These are phyloP conservation scores for Trypanosoma avium DNA, from an alignment of 208 protist species.

Conservation along the genomic window DNA sequence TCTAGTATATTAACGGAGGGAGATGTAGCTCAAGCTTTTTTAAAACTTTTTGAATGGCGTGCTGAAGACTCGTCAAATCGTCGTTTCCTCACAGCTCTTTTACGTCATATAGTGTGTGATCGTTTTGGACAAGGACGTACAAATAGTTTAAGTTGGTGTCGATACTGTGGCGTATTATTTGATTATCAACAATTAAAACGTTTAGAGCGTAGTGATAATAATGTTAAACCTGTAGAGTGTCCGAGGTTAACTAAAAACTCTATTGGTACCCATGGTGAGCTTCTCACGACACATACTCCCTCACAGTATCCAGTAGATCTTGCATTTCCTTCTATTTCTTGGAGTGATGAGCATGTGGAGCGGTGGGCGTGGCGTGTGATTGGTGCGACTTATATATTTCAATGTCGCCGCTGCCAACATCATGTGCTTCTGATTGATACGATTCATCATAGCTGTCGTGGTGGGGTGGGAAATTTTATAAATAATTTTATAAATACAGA, in stretches of 20 bases:
- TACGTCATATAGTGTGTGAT: slow-evolving; percentile 52
- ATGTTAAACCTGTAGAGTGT: slow-evolving; percentile 21
- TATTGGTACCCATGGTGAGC: slow-evolving; percentile 60
- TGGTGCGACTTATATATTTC: slow-evolving; percentile 44
- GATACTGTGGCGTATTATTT: slow-evolving; percentile 55
- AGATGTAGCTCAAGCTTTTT: slow-evolving; percentile 46
- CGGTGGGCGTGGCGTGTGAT: slow-evolving; percentile 75
- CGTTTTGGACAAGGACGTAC: slow-evolving; percentile 25
- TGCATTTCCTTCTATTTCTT: slow-evolving; percentile 19
- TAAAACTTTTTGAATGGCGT: slow-evolving; percentile 41
- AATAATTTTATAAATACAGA: no score
- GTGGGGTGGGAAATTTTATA: slow-evolving; percentile 17
- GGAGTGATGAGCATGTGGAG: slow-evolving; percentile 38
- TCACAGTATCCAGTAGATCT: slow-evolving; percentile 29
- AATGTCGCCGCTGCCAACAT: slow-evolving; percentile 49
- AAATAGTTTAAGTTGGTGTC: slow-evolving; percentile 60
- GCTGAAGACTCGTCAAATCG: slow-evolving; percentile 45
- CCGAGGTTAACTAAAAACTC: slow-evolving; percentile 19
- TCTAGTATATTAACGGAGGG: slow-evolving; percentile 43
- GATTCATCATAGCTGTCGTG: slow-evolving; percentile 37
- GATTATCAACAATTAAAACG: slow-evolving; percentile 46
- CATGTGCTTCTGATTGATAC: slow-evolving; percentile 55
- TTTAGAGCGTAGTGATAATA: slow-evolving; percentile 26
- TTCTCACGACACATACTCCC: slow-evolving; percentile 52
- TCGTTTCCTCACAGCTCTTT: slow-evolving; percentile 53